phyloP scores from a whole-genome alignment of 768 basidiomycete genomes.

The Kwoniella newhampshirensis region DNA sequence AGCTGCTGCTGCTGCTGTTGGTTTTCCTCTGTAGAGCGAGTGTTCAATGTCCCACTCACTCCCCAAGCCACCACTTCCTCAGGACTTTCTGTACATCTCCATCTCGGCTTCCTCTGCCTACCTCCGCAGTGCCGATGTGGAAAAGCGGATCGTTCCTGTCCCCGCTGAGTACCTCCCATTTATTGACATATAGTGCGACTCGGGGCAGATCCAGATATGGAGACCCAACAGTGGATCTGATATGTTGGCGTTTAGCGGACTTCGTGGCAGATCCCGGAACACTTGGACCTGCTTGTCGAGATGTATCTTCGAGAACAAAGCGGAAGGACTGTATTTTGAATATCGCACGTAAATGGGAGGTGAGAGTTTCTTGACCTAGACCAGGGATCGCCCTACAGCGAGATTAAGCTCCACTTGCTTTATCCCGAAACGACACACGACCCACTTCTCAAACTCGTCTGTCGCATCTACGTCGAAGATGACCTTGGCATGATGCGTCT shows the following conservation, averaged over 20 bases:
- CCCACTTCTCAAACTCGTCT: slow-evolving; percentile 36
- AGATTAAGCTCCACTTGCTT: no score
- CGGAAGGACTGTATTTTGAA: slow-evolving; percentile 27
- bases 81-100: slow-evolving; percentile 31
- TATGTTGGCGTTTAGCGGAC: no score
- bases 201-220: slow-evolving; percentile 16
- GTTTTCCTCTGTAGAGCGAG: not conserved
- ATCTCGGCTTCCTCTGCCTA: slow-evolving; percentile 20
- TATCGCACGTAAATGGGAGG: slow-evolving; percentile 32
- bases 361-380: slow-evolving; percentile 24
- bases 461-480: slow-evolving; percentile 35
- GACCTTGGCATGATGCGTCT: slow-evolving; percentile 28
- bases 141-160: slow-evolving; percentile 32
- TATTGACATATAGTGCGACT: slow-evolving; percentile 24
- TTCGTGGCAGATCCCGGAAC: no score
- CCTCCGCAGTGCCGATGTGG: slow-evolving; percentile 13
- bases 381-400: slow-evolving; percentile 17
- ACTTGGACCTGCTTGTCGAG: no score
- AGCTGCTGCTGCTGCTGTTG: not conserved
- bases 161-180: slow-evolving; percentile 29
- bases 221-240: not conserved
- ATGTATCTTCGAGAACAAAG: slow-evolving; percentile 9
- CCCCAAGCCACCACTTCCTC: slow-evolving; percentile 43
- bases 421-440: slow-evolving; percentile 11
- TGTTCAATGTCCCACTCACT: slow-evolving; percentile 23